Conservation (phyloP, 331 rosid genomes). For the Acacia pycnantha region DNA sequence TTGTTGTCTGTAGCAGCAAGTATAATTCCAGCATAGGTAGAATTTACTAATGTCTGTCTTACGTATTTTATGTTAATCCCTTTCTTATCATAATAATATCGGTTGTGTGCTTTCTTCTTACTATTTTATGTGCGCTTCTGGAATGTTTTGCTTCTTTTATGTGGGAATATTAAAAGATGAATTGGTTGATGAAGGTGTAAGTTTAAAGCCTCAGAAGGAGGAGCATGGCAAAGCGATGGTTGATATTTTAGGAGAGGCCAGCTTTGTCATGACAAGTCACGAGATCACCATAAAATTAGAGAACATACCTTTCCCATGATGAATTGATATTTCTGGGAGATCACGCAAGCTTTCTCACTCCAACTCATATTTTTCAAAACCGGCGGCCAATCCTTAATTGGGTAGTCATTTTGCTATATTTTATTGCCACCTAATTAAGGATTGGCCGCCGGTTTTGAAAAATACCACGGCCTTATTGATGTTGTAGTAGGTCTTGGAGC, state of each 20-base stretch:
- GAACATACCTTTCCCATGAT: not conserved
- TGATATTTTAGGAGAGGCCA: not conserved
- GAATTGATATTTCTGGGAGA: not conserved
- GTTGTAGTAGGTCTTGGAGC: not conserved
- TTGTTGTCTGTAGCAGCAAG: not conserved
- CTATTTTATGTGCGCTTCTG: not conserved
- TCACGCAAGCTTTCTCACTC: not conserved
- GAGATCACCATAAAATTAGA: not conserved
- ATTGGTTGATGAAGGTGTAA: not conserved
- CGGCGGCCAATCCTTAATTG: no score
- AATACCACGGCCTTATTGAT: not conserved
- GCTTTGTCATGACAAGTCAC: not conserved
- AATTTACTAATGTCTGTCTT: rapidly evolving
- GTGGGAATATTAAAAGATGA: not conserved
- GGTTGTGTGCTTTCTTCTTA: not conserved
- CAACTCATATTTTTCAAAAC: no score
- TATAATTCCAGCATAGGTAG: not conserved
- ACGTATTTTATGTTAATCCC: not conserved
- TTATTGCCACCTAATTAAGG: not conserved
- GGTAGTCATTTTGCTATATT: not conserved
- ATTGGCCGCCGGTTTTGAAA: not conserved
- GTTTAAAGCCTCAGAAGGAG: not conserved
- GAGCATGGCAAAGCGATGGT: not conserved
- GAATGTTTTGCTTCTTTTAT: not conserved
- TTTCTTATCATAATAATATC: not conserved